Percentiles rank a stretch among this genome's conserved stretches.
Evolutionary conservation across 768 basidiomycete species (phyloP).

Genomic region (Porphyrellus cyaneotinctus): DNA sequence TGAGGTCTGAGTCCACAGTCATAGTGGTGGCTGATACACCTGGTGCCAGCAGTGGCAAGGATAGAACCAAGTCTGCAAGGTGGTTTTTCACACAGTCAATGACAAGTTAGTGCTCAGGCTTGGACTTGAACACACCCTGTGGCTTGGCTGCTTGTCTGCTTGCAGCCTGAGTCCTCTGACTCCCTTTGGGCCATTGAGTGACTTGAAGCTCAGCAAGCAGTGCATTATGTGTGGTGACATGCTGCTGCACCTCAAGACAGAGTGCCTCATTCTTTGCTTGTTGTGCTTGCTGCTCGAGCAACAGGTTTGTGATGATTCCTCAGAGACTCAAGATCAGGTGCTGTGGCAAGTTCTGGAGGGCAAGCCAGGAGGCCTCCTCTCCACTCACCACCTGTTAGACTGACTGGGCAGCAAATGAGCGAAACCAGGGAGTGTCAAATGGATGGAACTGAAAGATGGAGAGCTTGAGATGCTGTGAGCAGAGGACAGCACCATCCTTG

Average conservation of each 20-base stretch:
- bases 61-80: no score
- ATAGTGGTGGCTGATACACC: no score
- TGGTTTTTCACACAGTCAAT: no score
- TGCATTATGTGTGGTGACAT: neutral
- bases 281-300: neutral
- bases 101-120: no score
- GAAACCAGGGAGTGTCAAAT: constrained; percentile 18
- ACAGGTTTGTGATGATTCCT: neutral
- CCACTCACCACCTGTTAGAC: constrained; percentile 12
- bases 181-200: no score
- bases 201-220: neutral
- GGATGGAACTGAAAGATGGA: constrained; percentile 25
- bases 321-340: neutral
- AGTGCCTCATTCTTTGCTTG: neutral
- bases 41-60: no score
- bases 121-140: no score
- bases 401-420: neutral
- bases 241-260: neutral
- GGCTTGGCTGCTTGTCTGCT: no score
- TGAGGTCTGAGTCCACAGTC: no score
- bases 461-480: constrained; percentile 10
- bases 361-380: constrained; percentile 7
- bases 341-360: constrained; percentile 25
- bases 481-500: constrained; percentile 35
- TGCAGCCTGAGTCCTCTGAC: no score